A percentile compares a stretch with the other conserved stretches of the same genome.
These are phyloP conservation scores for Leccinum variicolor DNA, from an alignment of 768 basidiomycete genomes.

Conservation along the genomic window DNA sequence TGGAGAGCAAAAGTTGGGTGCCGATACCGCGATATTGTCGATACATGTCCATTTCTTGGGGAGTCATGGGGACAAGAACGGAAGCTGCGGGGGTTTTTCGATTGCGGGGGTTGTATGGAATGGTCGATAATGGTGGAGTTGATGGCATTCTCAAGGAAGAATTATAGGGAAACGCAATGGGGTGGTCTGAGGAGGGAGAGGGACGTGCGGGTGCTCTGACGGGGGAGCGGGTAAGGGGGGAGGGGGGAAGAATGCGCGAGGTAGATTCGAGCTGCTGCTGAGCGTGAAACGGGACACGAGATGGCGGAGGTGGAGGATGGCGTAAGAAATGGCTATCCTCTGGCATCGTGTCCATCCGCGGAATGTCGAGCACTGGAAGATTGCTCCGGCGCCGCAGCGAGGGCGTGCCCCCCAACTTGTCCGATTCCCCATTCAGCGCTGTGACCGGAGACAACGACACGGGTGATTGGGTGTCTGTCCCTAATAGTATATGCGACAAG, in stretches of 20 bases:
- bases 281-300: constrained; percentile 19
- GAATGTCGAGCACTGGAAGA: constrained; percentile 32
- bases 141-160: constrained; percentile 34
- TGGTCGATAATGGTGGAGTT: constrained; percentile 27
- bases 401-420: constrained; percentile 22
- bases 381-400: constrained; percentile 30
- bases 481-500: constrained; percentile 38
- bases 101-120: constrained; percentile 64
- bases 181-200: constrained; percentile 34
- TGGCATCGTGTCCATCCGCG: constrained; percentile 24
- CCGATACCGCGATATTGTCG: constrained; percentile 57
- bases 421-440: constrained; percentile 20
- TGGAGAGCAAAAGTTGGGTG: constrained; percentile 44
- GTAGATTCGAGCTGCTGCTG: constrained; percentile 23
- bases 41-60: constrained; percentile 58
- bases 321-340: constrained; percentile 29
- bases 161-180: constrained; percentile 26
- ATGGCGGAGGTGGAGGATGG: constrained; percentile 15
- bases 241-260: constrained; percentile 27
- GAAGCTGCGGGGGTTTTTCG: constrained; percentile 59
- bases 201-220: constrained; percentile 29
- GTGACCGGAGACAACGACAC: constrained; percentile 11
- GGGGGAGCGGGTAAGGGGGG: constrained; percentile 29
- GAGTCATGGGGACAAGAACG: constrained; percentile 63
- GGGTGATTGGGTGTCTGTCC: constrained; percentile 24